A percentile compares a stretch with the other conserved stretches of the same genome.
Conservation (phyloP, 805 yeast species). For the Myxozyma kluyveri region DNA sequence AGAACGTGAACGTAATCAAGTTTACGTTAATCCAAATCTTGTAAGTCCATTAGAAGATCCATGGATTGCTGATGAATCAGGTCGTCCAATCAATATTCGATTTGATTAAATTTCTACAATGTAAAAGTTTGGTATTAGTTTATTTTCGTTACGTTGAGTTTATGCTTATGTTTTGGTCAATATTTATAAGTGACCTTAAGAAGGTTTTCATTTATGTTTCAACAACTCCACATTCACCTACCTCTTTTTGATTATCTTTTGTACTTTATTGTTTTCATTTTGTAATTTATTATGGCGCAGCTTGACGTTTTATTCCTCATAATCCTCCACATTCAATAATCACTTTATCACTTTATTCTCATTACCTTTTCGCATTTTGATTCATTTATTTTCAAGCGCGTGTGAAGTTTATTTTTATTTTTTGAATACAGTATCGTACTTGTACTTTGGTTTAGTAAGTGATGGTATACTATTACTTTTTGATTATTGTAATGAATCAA, state of each 20-base stretch:
- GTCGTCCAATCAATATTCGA: conserved; percentile 22
- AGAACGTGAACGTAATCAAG: conserved; percentile 64
- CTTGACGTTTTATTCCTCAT: neutral
- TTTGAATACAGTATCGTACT: no score
- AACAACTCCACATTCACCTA: no score
- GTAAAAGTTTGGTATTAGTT: neutral
- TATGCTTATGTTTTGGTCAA: neutral
- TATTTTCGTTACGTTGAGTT: neutral
- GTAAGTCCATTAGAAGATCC: conserved; percentile 78
- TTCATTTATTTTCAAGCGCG: no score
- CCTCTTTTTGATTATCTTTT: neutral
- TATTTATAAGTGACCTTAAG: neutral
- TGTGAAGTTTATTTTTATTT: no score
- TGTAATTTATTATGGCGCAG: conserved; percentile 5
- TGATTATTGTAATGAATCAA: no score
- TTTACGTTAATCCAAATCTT: conserved; percentile 75
- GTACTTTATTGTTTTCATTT: neutral
- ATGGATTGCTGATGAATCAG: conserved; percentile 51
- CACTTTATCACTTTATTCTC: no score
- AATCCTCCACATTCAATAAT: no score
- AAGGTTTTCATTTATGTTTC: neutral
- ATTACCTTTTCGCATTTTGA: no score
- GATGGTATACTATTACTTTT: no score
- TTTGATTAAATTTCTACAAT: conserved; percentile 3
- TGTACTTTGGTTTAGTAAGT: no score